A percentile compares a stretch with the other conserved stretches of the same genome.
These are phyloP conservation scores for Tetrahymena thermophila DNA, from an alignment of 73 alveolate species.

Conservation along the genomic window DNA sequence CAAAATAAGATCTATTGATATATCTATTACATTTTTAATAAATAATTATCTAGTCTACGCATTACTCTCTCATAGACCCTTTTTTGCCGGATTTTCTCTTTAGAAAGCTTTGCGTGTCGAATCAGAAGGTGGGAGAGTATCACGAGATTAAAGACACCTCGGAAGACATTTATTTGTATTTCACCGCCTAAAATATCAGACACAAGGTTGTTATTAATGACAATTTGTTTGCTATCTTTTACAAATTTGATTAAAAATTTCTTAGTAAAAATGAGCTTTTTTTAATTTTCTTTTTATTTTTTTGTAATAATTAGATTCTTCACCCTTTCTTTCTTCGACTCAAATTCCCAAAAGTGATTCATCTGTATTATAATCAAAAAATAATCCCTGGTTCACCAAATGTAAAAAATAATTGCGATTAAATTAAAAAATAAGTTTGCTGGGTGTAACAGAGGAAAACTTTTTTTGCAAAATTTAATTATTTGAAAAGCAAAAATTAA, in stretches of 20 bases:
- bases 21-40: neutral
- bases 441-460: neutral
- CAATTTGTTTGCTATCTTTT: neutral
- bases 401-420: neutral
- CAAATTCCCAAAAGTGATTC: neutral
- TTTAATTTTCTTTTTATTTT: neutral
- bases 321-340: neutral
- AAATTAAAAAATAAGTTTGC: neutral
- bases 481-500: neutral
- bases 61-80: neutral
- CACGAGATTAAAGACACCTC: neutral
- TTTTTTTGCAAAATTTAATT: neutral
- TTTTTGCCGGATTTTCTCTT: neutral
- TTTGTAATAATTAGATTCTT: neutral
- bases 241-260: neutral
- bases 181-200: neutral
- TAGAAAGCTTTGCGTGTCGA: neutral
- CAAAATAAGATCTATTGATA: neutral
- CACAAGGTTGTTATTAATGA: neutral
- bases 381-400: neutral
- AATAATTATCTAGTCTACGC: neutral
- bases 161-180: neutral
- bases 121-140: neutral
- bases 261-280: neutral
- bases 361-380: neutral